Evolutionary conservation across 805 yeast species (phyloP).

Genomic region (Pichia paraexigua): DNA sequence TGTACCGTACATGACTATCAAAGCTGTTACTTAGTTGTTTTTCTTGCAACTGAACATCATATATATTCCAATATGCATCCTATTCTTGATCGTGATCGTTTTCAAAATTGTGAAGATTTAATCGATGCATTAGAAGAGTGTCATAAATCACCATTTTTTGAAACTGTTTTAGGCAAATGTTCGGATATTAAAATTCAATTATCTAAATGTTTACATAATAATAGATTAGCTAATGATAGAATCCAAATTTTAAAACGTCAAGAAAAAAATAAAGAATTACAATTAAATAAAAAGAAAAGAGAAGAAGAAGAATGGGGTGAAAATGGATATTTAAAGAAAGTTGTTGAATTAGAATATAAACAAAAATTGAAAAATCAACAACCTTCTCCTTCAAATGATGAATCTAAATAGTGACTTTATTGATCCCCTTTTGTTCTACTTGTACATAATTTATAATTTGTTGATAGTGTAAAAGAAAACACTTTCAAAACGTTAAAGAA

Average conservation of each 20-base stretch:
- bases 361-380: constrained; percentile 7
- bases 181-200: constrained; percentile 77
- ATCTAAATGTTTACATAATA: constrained; percentile 69
- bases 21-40: no score
- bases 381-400: neutral
- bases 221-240: constrained; percentile 57
- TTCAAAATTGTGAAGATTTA: constrained; percentile 62
- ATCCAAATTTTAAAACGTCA: constrained; percentile 45
- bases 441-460: neutral
- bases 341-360: constrained; percentile 47
- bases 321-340: constrained; percentile 57
- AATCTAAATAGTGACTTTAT: neutral
- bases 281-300: constrained; percentile 48
- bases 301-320: constrained; percentile 80
- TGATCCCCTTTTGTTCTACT: neutral
- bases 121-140: constrained; percentile 88
- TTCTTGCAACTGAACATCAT: neutral
- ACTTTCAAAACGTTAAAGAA: no score
- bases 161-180: constrained; percentile 75
- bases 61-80: constrained; percentile 19
- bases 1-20: no score
- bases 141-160: constrained; percentile 60
- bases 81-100: constrained; percentile 19
- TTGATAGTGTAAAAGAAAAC: neutral
- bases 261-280: constrained; percentile 47